Base-by-base conservation (phyloP, 768 basidiomycete species). In the Flagelloscypha sp. region DNA sequence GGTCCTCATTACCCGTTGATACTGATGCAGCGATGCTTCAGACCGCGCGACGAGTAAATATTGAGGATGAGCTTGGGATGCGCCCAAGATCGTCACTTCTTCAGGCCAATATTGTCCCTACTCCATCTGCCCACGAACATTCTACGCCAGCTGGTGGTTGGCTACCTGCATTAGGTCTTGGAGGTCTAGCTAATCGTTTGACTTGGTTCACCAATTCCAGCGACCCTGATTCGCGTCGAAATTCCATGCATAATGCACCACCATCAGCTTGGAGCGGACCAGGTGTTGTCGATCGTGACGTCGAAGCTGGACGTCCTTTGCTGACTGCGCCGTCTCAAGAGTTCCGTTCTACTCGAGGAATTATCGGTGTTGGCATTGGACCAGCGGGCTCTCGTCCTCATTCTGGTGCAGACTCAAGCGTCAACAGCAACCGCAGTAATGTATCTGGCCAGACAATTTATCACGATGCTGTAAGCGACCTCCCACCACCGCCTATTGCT, bases 191-290 rank as follows among this genome's bases (percentile, higher is more conserved):
- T 3, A 63, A 60, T 36, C 63, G 77, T 23, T 42, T 66, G 40
- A 79, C 75, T 44, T 82, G 80, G 79, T 78, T 84, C 53, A 68
- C 58, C 43, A 64, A n/a, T 8, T 44, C 10, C 48, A 48, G 15
- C 6, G 38, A 49, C 38, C 39, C 41, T 13, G 56, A 53, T 22
- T 50, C 49, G 5, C 49, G 46, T 6, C 28, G 47, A 11, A 16
- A 52, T 42, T 40, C 54, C 60, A n/a, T 16, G 7, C 40, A 44
- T n/a, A 45, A 47, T 15, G 61, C 57, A 24, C 49, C 45, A n/a
- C 50, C 55, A 3, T 18, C 37, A n/a, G 44, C 41, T 6, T 55
- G 48, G 13, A 47, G 41, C 3, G 44, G 50, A 12, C 43, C 53
- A 17, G 29, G 19, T 8, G 38, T 56, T 11, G 41, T 37, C 9